Base-by-base conservation (phyloP, 75 land plant genomes). In the Gnetum montanum region DNA sequence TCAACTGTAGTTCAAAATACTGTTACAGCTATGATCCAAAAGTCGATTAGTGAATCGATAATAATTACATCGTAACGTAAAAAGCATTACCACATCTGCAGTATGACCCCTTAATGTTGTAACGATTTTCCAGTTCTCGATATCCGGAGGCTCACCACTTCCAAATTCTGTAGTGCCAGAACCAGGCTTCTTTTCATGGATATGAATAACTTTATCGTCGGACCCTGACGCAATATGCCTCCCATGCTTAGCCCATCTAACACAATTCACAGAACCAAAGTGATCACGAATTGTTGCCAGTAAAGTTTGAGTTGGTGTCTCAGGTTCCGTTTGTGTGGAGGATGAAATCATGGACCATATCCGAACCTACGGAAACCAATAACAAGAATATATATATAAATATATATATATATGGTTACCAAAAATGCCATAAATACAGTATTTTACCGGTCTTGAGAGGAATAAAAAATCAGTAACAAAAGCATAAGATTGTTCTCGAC, bases 261-360 rank as follows among this genome's bases (percentile, higher is more conserved):
- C 98, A 71, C 98, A 94, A 55, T 94, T 94, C 38, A 94, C 98
- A 28, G 98, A 85, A 1, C 98, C 98, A 80, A 89, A 94, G 46
- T 94, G 98, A 59, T 90, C 96, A 19, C 88, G 75, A 1, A 94
- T 79, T 8, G 98, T 94, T 7, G 98, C 98, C 25, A 94, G 74
- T 54, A 94, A 54, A 25, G 67, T 79, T 19, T 69, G 74, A 7
- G 66, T 40, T 38, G 77, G 47, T 8, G 65, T 66, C 31, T 83
- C 96, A 40, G 54, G 46, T 11, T 72, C 81, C 3, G 62, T 29
- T 4, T 75, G 81, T 53, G 67, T 72, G 16, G 68, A 70, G 45
- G 75, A 69, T 31, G 70, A 67, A 60, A 69, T 85, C 91, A 80
- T 80, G 58, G 76, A 75, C 98, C 98, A 94, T 62, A 94, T 85